phyloP scores from a whole-genome alignment of 441 rosid species.

The Brassica balearica region DNA sequence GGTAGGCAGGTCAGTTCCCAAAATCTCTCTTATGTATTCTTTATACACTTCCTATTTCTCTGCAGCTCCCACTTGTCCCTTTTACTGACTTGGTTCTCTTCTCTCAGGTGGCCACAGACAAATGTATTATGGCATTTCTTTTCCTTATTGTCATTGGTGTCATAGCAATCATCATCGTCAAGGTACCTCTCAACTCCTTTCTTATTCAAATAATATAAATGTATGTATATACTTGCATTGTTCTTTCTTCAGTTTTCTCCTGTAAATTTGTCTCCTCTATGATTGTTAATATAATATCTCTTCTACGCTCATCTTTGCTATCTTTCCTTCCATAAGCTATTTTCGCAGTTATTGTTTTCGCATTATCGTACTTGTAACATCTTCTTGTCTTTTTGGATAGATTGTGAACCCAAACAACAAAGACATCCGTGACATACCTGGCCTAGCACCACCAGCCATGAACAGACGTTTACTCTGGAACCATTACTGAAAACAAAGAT shows the following conservation, averaged over 20 bases:
- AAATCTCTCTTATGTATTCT: conserved; percentile 37
- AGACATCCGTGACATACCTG: conserved; percentile 90
- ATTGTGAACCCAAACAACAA: conserved; percentile 93
- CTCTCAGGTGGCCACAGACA: conserved; percentile 95
- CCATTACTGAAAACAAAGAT: conserved; percentile 36
- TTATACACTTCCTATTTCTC: conserved; percentile 10
- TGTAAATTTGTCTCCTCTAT: conserved; percentile 5
- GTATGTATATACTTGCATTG: not conserved
- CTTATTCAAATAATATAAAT: not conserved
- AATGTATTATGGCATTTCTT: conserved; percentile 85
- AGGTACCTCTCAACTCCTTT: conserved; percentile 52
- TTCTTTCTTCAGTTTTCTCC: conserved; percentile 4
- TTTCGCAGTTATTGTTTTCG: not conserved
- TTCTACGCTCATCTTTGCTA: not conserved
- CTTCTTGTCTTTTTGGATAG: conserved; percentile 47
- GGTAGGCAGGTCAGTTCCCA: conserved; percentile 94
- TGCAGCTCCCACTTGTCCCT: conserved; percentile 29
- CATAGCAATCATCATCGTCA: conserved; percentile 83
- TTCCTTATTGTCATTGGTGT: conserved; percentile 87
- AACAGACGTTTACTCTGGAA: conserved; percentile 78
- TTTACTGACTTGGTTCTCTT: conserved; percentile 29
- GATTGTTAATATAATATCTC: conserved; percentile 12
- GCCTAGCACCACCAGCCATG: conserved; percentile 91
- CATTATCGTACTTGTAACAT: conserved; percentile 19
- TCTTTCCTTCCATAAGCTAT: conserved; percentile 8